Base-by-base conservation (phyloP, 192 early-diverging fungal species). In the Backusella mclennaniae region DNA sequence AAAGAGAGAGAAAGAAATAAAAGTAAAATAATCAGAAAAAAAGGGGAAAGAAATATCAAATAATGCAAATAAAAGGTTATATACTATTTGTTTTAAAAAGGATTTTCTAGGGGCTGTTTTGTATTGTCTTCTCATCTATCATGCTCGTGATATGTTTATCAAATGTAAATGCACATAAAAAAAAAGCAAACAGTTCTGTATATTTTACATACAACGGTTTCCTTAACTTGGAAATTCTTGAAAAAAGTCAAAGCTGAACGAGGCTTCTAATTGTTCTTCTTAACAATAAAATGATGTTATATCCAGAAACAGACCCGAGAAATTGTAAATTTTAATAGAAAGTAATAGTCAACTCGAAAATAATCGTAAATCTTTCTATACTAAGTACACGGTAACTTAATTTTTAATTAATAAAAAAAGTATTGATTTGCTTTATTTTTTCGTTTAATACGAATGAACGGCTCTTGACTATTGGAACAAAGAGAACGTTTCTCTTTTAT, bases 131-230 rank as follows among this genome's bases (percentile, higher is more conserved):
- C 21, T 63, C 23, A 63, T 63, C 56, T 63, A 26, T 23, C 11
- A 23, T 29, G 26, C 56, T 63, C 56, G 56, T 63, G 56, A 63
- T 63, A 12, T 63, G 19, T n/a, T 26, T 26, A 59, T 8, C 56
- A 59, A 59, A 59, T 59, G 56, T 63, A 63, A 19, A 63, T 63
- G 26, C 56, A 63, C 56, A 53, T 21, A 26, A 59, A 7, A 59
- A 59, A 23, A 21, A 63, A 63, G 23, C 9, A 15, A 59, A 23
- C 21, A 56, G 42, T 56, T 39, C 42, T 26, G 11, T 29, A 63
- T 29, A 63, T 63, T 63, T 63, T 63, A 63, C 12, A 63, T 63
- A 63, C 56, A 29, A 63, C 56, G 56, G 56, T 14, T 63, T 63
- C 7, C 56, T 29, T 63, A 63, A 29, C 29, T 63, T 63, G n/a